phyloP scores from a whole-genome alignment of 163 green algal species.

The Chloromonas sp. region DNA sequence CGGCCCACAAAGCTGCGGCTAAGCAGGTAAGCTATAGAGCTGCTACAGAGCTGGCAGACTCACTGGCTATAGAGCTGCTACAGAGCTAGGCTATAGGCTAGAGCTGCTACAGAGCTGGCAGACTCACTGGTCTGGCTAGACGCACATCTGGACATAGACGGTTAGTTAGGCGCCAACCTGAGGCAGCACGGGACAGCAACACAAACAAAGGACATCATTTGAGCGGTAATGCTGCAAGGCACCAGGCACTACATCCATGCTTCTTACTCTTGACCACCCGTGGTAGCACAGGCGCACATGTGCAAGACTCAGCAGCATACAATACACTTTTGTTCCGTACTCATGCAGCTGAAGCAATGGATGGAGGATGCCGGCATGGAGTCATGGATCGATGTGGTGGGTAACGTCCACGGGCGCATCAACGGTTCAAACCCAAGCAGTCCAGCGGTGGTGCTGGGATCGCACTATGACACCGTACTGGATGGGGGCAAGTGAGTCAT shows the following conservation, averaged over 20 bases:
- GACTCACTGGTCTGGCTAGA: too few relatives aligned
- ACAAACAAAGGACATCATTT: neutral
- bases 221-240: too few relatives aligned
- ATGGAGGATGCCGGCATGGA: slow-evolving; percentile 76
- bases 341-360: slow-evolving; percentile 57
- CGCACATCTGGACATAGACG: too few relatives aligned
- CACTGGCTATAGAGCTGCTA: too few relatives aligned
- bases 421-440: slow-evolving; percentile 19
- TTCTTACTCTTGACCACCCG: too few relatives aligned
- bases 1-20: slow-evolving; percentile 58
- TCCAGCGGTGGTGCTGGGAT: slow-evolving; percentile 63
- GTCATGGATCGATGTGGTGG: slow-evolving; percentile 66
- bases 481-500: slow-evolving; percentile 71
- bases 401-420: slow-evolving; percentile 77
- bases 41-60: too few relatives aligned
- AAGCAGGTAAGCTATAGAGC: slow-evolving; percentile 27
- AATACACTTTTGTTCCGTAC: too few relatives aligned
- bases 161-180: neutral
- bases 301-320: too few relatives aligned
- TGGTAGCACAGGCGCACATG: too few relatives aligned
- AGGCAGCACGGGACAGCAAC: neutral
- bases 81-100: too few relatives aligned
- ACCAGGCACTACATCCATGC: too few relatives aligned
- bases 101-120: too few relatives aligned
- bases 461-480: slow-evolving; percentile 90